These are phyloP conservation scores for Penicillium simplicissimum DNA, from an alignment of 495 filamentous ascomycete genomes.

Conservation along the genomic window DNA sequence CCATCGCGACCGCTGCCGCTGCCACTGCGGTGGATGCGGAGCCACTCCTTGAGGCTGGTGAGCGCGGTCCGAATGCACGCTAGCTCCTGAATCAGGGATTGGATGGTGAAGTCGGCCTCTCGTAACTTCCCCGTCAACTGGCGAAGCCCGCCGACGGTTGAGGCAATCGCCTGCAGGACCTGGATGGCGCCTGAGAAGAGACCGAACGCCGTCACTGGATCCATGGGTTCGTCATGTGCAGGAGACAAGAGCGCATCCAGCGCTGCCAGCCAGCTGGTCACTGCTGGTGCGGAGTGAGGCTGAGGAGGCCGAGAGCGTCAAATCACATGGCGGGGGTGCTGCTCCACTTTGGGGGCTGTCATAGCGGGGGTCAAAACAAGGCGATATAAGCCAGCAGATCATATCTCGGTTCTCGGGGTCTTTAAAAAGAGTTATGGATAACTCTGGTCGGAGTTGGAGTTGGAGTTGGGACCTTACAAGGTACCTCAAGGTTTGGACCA, in stretches of 20 bases:
- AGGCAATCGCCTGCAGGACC: slow-evolving; percentile 34
- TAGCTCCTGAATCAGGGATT: slow-evolving; percentile 42
- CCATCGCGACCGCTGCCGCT: slow-evolving; percentile 31
- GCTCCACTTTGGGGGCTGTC: slow-evolving; percentile 2
- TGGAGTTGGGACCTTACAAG: no score
- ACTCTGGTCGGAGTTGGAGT: no score
- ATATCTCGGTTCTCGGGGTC: background rate
- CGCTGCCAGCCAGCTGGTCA: background rate
- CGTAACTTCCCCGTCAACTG: slow-evolving; percentile 39
- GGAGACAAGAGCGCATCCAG: background rate
- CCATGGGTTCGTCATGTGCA: slow-evolving; percentile 24
- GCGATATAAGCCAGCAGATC: background rate
- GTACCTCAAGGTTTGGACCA: no score
- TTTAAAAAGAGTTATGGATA: no score
- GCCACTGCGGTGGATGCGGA: slow-evolving; percentile 23
- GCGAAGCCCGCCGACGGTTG: slow-evolving; percentile 36
- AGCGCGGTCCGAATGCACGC: slow-evolving; percentile 42
- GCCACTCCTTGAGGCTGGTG: slow-evolving; percentile 45
- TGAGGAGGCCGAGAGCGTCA: background rate
- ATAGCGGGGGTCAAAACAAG: background rate
- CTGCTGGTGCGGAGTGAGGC: background rate
- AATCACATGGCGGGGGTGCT: slow-evolving; percentile 11
- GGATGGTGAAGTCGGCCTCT: slow-evolving; percentile 46
- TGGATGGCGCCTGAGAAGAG: slow-evolving; percentile 33
- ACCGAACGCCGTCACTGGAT: slow-evolving; percentile 35